Percentiles rank a stretch among this genome's conserved stretches.
These are phyloP conservation scores for Triangularia setosa DNA, from an alignment of 2,329 filamentous ascomycete genomes.

Conservation along the genomic window DNA sequence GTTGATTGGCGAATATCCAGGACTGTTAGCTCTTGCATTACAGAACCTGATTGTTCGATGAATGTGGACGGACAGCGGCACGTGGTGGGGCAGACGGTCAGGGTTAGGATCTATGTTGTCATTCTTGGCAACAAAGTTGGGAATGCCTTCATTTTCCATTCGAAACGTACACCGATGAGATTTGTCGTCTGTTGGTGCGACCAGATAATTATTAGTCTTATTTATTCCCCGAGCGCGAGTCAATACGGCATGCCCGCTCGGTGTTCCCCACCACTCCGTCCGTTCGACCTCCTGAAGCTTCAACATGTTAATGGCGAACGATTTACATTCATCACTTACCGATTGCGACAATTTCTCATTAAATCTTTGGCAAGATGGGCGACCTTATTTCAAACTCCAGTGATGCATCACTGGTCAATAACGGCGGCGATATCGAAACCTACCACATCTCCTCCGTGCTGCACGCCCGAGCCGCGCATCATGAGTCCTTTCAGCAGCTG, in stretches of 20 bases:
- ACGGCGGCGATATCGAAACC: not conserved
- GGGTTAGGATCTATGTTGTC: not conserved
- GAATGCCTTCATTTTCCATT: not conserved
- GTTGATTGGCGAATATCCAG: too few species aligned
- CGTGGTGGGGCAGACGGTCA: not conserved
- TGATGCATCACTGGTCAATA: not conserved
- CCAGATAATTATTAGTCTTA: not conserved
- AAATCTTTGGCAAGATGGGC: not conserved
- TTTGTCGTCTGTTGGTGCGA: not conserved
- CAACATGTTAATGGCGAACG: not conserved
- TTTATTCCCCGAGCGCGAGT: not conserved
- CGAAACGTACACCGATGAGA: not conserved
- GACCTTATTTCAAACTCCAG: not conserved
- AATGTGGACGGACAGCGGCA: not conserved
- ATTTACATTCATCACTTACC: not conserved
- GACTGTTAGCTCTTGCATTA: too few species aligned
- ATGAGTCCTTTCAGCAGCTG: slow-evolving; percentile 23
- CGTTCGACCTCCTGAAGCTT: not conserved
- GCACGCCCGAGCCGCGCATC: slow-evolving; percentile 13
- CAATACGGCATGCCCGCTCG: not conserved
- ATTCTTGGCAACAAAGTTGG: not conserved
- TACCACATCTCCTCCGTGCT: slow-evolving; percentile 18
- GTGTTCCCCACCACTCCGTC: not conserved
- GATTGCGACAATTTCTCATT: not conserved
- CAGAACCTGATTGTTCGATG: not conserved